Evolutionary conservation across 164 flowering plant species (phyloP).

Genomic region (Echeveria elegans): DNA sequence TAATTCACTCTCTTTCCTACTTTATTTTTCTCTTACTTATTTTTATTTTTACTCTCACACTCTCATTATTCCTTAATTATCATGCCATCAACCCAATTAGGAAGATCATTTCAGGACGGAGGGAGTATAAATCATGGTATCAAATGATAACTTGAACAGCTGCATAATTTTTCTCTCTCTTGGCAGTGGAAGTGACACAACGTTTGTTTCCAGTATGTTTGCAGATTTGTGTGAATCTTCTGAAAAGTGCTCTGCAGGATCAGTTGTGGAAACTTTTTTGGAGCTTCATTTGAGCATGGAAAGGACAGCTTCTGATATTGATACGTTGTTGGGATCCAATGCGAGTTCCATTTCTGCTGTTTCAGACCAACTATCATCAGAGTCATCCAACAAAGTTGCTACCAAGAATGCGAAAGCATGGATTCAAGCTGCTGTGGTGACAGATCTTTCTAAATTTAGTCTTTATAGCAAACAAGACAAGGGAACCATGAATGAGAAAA

Average conservation of each 20-base stretch:
- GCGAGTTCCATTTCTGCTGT: constrained; percentile 7
- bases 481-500: constrained; percentile 15
- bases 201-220: constrained; percentile 26
- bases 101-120: too few species aligned
- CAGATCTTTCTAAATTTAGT: constrained; percentile 40
- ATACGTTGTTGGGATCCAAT: constrained; percentile 18
- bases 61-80: too few species aligned
- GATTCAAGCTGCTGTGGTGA: constrained; percentile 52
- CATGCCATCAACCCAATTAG: too few species aligned
- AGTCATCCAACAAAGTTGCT: constrained; percentile 12
- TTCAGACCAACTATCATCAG: constrained; percentile 15
- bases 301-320: constrained; percentile 21
- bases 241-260: constrained; percentile 25
- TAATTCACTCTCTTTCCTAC: too few species aligned
- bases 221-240: constrained; percentile 39
- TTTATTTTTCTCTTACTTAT: too few species aligned
- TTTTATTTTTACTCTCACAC: too few species aligned
- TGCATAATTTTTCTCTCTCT: background rate
- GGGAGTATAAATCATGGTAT: too few species aligned
- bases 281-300: constrained; percentile 35
- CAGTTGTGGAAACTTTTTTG: constrained; percentile 34
- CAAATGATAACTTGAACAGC: background rate
- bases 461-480: constrained; percentile 22
- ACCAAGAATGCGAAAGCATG: constrained; percentile 35
- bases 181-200: background rate